Base-by-base conservation (phyloP, 345 rosid genomes). In the Populus deltoides region DNA sequence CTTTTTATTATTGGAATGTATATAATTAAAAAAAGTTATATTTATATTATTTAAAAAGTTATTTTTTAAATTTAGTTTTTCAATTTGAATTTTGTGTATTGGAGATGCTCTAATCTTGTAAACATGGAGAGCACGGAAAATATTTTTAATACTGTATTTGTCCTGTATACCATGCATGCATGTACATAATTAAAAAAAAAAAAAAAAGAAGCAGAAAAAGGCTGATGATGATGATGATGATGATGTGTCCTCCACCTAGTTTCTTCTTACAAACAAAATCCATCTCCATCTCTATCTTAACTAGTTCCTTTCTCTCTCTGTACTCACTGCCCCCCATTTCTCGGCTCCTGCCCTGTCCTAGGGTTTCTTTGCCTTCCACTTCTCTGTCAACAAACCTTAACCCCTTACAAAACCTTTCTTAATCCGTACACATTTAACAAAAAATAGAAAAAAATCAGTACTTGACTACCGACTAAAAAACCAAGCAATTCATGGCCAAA, bases 401-500 rank as follows among this genome's bases (percentile, higher is more conserved):
- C 38, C 51, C 49, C 51, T 1, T n/a, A 59, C 20, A 2, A 39
- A 67, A 67, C 68, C 67, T 43, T n/a, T 0, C 69, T 16, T 67
- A 65, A 27, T 62, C 68, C 2, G 16, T 39, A 6, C 16, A 25
- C 25, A 70, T 72, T 78, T 77, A 27, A 6, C 43, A 9, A 20
- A 35, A 53, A 12, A 18, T 59, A 59, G 65, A n/a, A 24, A 24
- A n/a, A 59, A 59, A 10, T 1, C 29, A 59, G 29, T 10, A 10
- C 65, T 59, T 59, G 65, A 9, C 65, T 59, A 10, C 29, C 29
- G 10, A 1, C n/a, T 10, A 57, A 20, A n/a, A n/a, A 24, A 61
- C 43, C 35, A 24, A 20, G 8, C 65, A 4, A 71, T 75, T 81
- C 86, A 86, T 88, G 89, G 90, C 95, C 27, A 92, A 91, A 80